Percentiles rank a stretch among this genome's conserved stretches.
Conservation (phyloP, 2,329 filamentous ascomycete species). For the Colletotrichum eleusines region DNA sequence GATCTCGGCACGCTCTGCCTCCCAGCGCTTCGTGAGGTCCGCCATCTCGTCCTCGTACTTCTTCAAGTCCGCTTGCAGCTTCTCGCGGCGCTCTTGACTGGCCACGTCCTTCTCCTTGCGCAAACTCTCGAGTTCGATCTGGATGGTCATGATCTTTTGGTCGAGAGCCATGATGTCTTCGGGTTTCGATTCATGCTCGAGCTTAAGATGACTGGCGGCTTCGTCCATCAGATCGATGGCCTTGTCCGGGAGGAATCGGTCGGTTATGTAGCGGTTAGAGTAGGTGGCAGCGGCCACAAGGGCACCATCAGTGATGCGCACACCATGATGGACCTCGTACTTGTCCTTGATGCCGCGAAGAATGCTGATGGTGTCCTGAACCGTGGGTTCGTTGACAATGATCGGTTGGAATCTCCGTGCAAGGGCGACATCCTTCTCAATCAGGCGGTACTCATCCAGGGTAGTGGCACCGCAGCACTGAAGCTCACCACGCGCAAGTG, state of each 20-base stretch:
- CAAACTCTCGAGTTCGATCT: slow-evolving; percentile 95
- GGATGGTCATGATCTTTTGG: slow-evolving; percentile 95
- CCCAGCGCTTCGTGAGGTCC: slow-evolving; percentile 86
- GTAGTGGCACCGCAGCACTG: slow-evolving; percentile 98
- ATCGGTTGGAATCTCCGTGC: slow-evolving; percentile 96
- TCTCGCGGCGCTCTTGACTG: slow-evolving; percentile 88
- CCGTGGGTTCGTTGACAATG: slow-evolving; percentile 88
- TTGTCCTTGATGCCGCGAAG: slow-evolving; percentile 96
- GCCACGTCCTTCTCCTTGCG: slow-evolving; percentile 93
- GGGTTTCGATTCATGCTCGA: slow-evolving; percentile 97
- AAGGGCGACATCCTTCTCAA: slow-evolving; percentile 95
- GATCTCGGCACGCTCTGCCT: slow-evolving; percentile 88
- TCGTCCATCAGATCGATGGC: slow-evolving; percentile 98
- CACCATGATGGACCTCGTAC: slow-evolving; percentile 97
- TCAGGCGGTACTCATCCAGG: slow-evolving; percentile 88
- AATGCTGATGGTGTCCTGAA: slow-evolving; percentile 95
- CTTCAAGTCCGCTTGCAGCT: slow-evolving; percentile 82
- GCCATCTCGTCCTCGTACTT: slow-evolving; percentile 81
- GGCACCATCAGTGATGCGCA: slow-evolving; percentile 92
- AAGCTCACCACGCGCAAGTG: slow-evolving; percentile 89
- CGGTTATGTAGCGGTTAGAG: slow-evolving; percentile 96
- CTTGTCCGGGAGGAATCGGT: slow-evolving; percentile 95
- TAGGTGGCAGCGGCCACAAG: slow-evolving; percentile 92
- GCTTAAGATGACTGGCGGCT: slow-evolving; percentile 86
- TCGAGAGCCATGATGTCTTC: slow-evolving; percentile 94